phyloP scores from a whole-genome alignment of 345 rosid species.

The Iberis pinnata region DNA sequence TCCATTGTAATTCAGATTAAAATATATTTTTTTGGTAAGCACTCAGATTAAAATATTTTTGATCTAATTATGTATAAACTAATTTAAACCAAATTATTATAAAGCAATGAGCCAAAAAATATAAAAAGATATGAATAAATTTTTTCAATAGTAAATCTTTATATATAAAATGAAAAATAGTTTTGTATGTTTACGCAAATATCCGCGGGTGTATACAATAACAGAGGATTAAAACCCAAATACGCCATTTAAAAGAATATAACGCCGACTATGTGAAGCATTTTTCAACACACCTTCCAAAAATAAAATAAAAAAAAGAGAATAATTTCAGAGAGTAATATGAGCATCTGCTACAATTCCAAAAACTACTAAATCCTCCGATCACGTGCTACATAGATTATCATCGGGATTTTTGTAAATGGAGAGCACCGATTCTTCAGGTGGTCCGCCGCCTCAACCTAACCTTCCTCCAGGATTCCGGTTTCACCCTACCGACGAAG shows the following conservation, averaged over 20 bases:
- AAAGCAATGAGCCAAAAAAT: no score
- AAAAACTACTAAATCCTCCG: background rate
- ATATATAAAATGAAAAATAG: no score
- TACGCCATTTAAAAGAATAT: conserved; percentile 24
- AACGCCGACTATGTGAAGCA: conserved; percentile 31
- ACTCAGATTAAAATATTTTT: no score
- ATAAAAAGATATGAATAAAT: no score
- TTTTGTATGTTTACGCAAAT: background rate
- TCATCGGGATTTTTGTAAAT: conserved; percentile 24
- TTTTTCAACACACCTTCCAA: conserved; percentile 14
- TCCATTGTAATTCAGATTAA: no score
- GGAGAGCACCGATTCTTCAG: conserved; percentile 82
- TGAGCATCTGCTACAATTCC: background rate
- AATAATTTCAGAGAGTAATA: conserved; percentile 11
- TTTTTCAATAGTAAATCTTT: no score
- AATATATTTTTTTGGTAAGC: no score
- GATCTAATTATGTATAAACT: no score
- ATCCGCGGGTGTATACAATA: conserved; percentile 19
- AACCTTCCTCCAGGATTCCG: conserved; percentile 95
- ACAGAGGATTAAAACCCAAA: conserved; percentile 30
- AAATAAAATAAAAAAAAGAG: background rate
- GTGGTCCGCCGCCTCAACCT: conserved; percentile 55
- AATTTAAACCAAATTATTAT: no score
- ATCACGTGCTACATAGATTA: conserved; percentile 8
- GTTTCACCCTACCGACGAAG: conserved; percentile 99